Evolutionary conservation across 345 rosid species (phyloP).

Genomic region (Linum usitatissimum): DNA sequence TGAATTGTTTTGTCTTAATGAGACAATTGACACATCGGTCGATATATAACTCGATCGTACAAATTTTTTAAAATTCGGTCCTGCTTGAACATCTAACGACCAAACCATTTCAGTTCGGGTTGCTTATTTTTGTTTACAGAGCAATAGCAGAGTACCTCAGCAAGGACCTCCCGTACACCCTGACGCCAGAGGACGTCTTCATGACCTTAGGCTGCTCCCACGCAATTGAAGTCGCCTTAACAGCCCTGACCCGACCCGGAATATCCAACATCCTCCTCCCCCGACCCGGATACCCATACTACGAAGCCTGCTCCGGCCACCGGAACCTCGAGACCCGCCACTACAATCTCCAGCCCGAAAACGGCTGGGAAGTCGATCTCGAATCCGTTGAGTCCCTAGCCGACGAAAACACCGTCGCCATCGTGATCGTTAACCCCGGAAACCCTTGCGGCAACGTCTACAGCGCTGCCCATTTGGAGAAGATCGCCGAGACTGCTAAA

Average conservation of each 20-base stretch:
- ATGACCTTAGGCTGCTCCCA: constrained; percentile 43
- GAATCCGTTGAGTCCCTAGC: constrained; percentile 38
- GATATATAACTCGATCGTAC: too few relatives aligned
- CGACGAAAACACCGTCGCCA: constrained; percentile 49
- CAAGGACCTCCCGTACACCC: constrained; percentile 34
- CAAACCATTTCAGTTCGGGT: too few relatives aligned
- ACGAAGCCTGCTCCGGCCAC: constrained; percentile 24
- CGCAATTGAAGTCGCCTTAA: constrained; percentile 40
- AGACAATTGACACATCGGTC: too few relatives aligned
- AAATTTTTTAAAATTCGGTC: too few relatives aligned
- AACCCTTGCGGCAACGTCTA: constrained; percentile 45
- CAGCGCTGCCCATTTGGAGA: constrained; percentile 35
- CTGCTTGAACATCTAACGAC: too few relatives aligned
- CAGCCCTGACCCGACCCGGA: constrained; percentile 36
- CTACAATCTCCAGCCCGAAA: constrained; percentile 49
- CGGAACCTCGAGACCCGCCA: constrained; percentile 34
- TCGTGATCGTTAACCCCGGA: constrained; percentile 43
- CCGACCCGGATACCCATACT: constrained; percentile 35
- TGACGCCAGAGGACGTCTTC: constrained; percentile 42
- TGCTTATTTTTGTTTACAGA: constrained; percentile 15
- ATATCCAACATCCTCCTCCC: constrained; percentile 40
- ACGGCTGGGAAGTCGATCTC: constrained; percentile 55
- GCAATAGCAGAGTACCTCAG: constrained; percentile 43
- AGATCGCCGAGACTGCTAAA: constrained; percentile 19
- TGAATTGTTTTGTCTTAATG: too few relatives aligned